A percentile compares a stretch with the other conserved stretches of the same genome.
Conservation (phyloP, 352 stramenopile genomes). For the Pythium myriotylum region DNA sequence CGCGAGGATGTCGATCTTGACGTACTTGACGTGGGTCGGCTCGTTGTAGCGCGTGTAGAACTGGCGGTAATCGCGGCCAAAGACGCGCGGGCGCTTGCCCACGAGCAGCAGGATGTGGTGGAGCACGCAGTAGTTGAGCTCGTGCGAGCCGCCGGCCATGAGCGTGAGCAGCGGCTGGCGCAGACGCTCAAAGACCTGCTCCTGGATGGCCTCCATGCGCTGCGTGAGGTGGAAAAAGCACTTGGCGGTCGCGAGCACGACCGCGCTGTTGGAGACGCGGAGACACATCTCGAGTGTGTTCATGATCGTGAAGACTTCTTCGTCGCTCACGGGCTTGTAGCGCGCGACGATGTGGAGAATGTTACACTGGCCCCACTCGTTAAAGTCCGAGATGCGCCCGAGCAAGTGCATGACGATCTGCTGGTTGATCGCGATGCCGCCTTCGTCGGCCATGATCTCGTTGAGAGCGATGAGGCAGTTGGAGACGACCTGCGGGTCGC, state of each 20-base stretch:
- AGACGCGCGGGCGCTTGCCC: conserved; percentile 93
- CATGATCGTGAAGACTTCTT: conserved; percentile 99
- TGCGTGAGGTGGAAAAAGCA: conserved; percentile 98
- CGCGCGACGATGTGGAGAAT: conserved; percentile 94
- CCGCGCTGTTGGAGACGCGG: conserved; percentile 94
- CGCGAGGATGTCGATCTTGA: conserved; percentile 97
- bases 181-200: conserved; percentile 90
- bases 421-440: conserved; percentile 97
- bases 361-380: conserved; percentile 98
- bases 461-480: conserved; percentile 98
- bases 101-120: conserved; percentile 97
- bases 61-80: conserved; percentile 97
- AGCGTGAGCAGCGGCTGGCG: conserved; percentile 97
- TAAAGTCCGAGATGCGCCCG: conserved; percentile 98
- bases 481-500: conserved; percentile 96
- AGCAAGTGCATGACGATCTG: conserved; percentile 98
- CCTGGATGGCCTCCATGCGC: conserved; percentile 88
- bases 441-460: conserved; percentile 97
- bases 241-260: conserved; percentile 96
- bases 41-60: conserved; percentile 99
- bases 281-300: conserved; percentile 96
- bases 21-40: conserved; percentile 97
- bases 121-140: conserved; percentile 96
- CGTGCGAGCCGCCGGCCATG: conserved; percentile 93
- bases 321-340: conserved; percentile 94